phyloP scores from a whole-genome alignment of 2,329 filamentous ascomycete species.

The Chaetomiaceae sp. region DNA sequence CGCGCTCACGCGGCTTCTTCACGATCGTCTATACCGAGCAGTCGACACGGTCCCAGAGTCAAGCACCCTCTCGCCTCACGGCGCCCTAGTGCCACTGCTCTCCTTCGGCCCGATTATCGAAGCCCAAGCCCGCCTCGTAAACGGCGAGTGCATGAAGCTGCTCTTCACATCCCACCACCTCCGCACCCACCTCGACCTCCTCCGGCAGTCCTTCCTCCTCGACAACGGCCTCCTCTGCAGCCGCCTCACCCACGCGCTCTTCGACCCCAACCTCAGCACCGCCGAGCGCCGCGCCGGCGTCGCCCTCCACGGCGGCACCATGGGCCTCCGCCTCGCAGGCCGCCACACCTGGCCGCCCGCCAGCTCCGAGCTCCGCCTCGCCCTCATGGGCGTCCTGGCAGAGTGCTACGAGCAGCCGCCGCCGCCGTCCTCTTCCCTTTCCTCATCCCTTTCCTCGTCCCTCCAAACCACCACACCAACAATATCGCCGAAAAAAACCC shows the following conservation, averaged over 20 bases:
- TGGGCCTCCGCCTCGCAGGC: constrained; percentile 78
- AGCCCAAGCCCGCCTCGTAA: constrained; percentile 71
- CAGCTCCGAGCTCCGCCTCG: constrained; percentile 85
- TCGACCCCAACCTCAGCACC: constrained; percentile 75
- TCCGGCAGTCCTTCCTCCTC: constrained; percentile 76
- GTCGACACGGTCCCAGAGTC: constrained; percentile 7
- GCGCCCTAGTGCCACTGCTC: constrained; percentile 59
- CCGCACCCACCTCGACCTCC: constrained; percentile 65
- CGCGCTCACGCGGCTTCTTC: constrained; percentile 38
- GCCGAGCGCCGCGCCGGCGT: constrained; percentile 69
- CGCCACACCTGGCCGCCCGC: constrained; percentile 88
- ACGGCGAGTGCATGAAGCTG: constrained; percentile 66
- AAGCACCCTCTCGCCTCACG: constrained; percentile 45
- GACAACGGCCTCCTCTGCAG: constrained; percentile 81
- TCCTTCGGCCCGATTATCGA: constrained; percentile 71
- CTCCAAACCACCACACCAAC: neutral
- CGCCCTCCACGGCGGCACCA: constrained; percentile 56
- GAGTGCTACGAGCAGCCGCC: constrained; percentile 59
- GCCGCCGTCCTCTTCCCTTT: too few relatives aligned
- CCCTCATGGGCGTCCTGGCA: constrained; percentile 76
- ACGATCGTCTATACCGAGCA: constrained; percentile 33
- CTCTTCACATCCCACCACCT: constrained; percentile 73
- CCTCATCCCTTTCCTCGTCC: too few relatives aligned
- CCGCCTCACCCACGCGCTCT: constrained; percentile 74
- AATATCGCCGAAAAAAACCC: constrained; percentile 17